These are phyloP conservation scores for Raffaelea ambrosiae DNA, from an alignment of 2,329 filamentous ascomycete genomes.

Conservation along the genomic window DNA sequence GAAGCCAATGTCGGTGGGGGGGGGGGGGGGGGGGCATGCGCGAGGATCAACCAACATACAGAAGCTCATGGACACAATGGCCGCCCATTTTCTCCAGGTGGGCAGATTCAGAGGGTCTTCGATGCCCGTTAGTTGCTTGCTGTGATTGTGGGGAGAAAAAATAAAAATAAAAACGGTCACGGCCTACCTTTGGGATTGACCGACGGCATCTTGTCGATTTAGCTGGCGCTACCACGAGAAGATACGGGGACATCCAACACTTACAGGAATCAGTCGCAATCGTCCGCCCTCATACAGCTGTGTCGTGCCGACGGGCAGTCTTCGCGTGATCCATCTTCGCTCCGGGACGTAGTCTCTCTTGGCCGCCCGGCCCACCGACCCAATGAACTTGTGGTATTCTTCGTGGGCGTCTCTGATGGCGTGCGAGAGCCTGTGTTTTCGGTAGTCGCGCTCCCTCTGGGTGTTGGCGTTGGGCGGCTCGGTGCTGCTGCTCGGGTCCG, in stretches of 20 bases:
- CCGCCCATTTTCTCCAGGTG: constrained; percentile 22
- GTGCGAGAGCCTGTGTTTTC: background rate
- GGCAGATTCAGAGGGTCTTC: constrained; percentile 23
- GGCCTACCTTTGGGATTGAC: constrained; percentile 8
- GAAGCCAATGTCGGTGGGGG: no score
- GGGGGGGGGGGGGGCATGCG: no score
- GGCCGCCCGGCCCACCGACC: constrained; percentile 1
- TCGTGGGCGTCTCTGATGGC: constrained; percentile 3
- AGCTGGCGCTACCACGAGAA: background rate
- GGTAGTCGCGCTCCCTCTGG: background rate
- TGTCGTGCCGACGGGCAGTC: constrained; percentile 10
- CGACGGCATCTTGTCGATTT: constrained; percentile 6
- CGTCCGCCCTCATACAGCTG: constrained; percentile 9
- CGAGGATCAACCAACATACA: constrained; percentile 19
- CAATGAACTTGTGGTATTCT: constrained; percentile 12
- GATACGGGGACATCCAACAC: background rate
- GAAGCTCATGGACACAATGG: constrained; percentile 19
- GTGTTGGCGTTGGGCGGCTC: background rate
- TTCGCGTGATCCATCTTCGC: background rate
- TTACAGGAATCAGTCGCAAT: constrained; percentile 9
- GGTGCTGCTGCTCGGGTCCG: background rate
- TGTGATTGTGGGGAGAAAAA: background rate
- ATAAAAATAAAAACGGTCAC: background rate
- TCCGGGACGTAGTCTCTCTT: background rate
- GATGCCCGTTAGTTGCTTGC: background rate